These are phyloP conservation scores for Hordeum pubiflorum DNA, from an alignment of 202 grass and related monocot genomes.

Conservation along the genomic window DNA sequence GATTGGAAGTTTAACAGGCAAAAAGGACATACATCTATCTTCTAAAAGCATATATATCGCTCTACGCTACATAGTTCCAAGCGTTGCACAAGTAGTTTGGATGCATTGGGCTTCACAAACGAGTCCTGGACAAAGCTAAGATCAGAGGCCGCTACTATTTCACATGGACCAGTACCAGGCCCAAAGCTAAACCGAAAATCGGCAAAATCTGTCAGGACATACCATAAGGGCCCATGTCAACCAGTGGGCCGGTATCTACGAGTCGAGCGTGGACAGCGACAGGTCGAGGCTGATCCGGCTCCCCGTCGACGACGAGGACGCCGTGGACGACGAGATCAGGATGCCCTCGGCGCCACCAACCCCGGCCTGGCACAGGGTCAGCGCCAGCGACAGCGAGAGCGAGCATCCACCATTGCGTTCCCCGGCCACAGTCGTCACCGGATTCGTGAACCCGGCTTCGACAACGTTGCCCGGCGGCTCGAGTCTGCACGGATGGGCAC, in stretches of 20 bases:
- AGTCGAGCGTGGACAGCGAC: slow-evolving; percentile 26
- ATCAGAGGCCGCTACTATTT: too few species aligned
- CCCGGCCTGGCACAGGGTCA: slow-evolving; percentile 28
- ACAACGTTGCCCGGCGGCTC: not conserved
- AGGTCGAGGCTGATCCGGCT: slow-evolving; percentile 43
- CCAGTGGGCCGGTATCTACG: not conserved
- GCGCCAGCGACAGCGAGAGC: slow-evolving; percentile 38
- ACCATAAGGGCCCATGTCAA: not conserved
- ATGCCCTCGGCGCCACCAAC: slow-evolving; percentile 29
- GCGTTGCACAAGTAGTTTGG: too few species aligned
- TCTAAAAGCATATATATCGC: too few species aligned
- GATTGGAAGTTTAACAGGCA: too few species aligned
- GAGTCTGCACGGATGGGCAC: not conserved
- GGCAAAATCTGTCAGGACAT: not conserved
- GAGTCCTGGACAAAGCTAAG: too few species aligned
- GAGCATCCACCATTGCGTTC: slow-evolving; percentile 21
- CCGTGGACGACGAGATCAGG: slow-evolving; percentile 18
- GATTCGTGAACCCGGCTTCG: not conserved
- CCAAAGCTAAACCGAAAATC: not conserved
- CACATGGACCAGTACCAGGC: not conserved
- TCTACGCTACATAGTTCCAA: too few species aligned
- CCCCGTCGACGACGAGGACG: not conserved
- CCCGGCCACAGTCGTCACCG: not conserved
- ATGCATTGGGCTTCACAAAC: too few species aligned
- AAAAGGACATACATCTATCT: too few species aligned